These are phyloP conservation scores for Pestalotiopsis sp. DNA, from an alignment of 2,329 filamentous ascomycete species.

Conservation along the genomic window DNA sequence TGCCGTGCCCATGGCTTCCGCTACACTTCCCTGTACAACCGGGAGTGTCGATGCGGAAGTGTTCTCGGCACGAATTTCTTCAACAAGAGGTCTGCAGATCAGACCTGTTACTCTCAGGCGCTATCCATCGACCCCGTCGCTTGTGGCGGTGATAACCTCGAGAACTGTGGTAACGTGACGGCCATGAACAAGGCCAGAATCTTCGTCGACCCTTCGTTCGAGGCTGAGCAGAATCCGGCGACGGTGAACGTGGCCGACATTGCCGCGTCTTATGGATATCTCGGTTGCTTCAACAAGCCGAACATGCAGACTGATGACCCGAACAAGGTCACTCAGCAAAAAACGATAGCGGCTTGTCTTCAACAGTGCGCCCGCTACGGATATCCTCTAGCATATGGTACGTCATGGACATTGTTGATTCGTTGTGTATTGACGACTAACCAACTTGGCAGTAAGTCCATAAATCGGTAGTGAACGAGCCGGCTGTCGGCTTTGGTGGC, in stretches of 20 bases:
- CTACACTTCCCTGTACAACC: conserved; percentile 1
- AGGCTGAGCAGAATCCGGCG: not conserved
- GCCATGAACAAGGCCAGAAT: not conserved
- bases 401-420: not conserved
- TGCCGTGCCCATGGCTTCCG: conserved; percentile 1
- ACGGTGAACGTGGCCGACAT: not conserved
- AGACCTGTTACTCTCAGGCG: not conserved
- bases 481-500: no score
- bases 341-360: not conserved
- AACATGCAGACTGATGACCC: conserved; percentile 5
- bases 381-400: not conserved
- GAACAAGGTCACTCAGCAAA: not conserved
- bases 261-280: not conserved
- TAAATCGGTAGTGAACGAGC: not conserved
- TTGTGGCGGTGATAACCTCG: not conserved
- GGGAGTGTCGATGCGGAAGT: not conserved
- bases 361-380: not conserved
- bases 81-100: not conserved
- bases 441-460: not conserved
- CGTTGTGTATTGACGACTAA: not conserved
- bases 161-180: conserved; percentile 2
- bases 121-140: not conserved
- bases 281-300: conserved; percentile 6
- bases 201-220: conserved; percentile 10
- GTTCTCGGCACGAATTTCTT: not conserved